A percentile compares a stretch with the other conserved stretches of the same genome.
Conservation (phyloP, 345 rosid genomes). For the Streptanthus diversifolius region DNA sequence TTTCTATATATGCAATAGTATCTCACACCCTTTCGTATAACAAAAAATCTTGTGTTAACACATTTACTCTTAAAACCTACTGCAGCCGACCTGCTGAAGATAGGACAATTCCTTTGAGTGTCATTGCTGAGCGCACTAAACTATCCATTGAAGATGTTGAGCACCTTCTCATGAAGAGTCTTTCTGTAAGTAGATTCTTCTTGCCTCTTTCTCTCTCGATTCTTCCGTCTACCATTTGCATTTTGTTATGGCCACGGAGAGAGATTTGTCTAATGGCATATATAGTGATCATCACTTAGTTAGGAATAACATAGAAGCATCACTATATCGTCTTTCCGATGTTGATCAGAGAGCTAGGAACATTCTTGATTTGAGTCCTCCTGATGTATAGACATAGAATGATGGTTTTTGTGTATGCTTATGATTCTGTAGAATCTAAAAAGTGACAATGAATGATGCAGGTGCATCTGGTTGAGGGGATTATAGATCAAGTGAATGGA, state of each 20-base stretch:
- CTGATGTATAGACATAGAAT: not conserved
- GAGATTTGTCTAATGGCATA: not conserved
- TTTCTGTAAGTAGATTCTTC: slow-evolving; percentile 67
- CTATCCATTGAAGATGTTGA: slow-evolving; percentile 88
- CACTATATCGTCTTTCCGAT: not conserved
- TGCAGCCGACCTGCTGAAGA: slow-evolving; percentile 97
- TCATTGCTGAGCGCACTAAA: slow-evolving; percentile 89
- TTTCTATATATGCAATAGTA: not conserved
- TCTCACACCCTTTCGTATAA: not conserved
- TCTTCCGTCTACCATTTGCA: slow-evolving; percentile 8
- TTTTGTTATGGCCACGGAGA: not conserved
- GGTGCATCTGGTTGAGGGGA: slow-evolving; percentile 98
- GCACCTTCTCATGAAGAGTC: slow-evolving; percentile 95
- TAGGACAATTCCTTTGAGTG: slow-evolving; percentile 77
- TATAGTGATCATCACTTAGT: not conserved
- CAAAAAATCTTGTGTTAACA: not conserved
- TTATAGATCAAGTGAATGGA: slow-evolving; percentile 95
- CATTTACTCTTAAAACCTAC: not conserved
- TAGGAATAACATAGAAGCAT: not conserved
- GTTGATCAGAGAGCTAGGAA: not conserved
- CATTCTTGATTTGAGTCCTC: not conserved
- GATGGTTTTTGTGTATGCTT: not conserved
- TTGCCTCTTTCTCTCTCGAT: not conserved
- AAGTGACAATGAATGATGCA: slow-evolving; percentile 33
- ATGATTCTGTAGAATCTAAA: slow-evolving; percentile 7